Base-by-base conservation (phyloP, 352 stramenopile species). In the Phytophthora niederhauseri region DNA sequence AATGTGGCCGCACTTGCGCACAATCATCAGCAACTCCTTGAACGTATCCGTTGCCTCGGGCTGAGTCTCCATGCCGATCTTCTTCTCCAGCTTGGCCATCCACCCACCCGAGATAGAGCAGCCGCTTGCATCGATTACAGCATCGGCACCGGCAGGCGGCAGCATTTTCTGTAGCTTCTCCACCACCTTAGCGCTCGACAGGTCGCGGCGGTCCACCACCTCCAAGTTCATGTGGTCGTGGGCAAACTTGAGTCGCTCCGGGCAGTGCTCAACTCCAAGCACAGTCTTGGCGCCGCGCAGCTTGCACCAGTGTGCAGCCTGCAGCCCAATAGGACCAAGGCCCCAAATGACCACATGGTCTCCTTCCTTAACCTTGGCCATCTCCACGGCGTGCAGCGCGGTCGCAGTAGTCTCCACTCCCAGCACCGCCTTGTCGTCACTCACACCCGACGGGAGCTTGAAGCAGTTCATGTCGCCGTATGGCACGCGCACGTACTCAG, bases 401-500 rank as follows among this genome's bases (percentile, higher is more conserved):
- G 82, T 83, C 1, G 66, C 65, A 6, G 80, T 78, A 4, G 84
- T 93, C 69, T 93, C 84, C 19, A 76, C 75, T 48, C 82, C 82
- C 3, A 93, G 54, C 24, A 95, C n/a, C 0, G 84, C 87, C 50
- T 93, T 89, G 20, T 93, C 82, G 28, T 91, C 81, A 11, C 70
- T 65, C 12, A 93, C 61, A 31, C 72, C 66, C 15, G 76, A 76
- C 6, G 85, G 85, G 14, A 93, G 41, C 69, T 84, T 83, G 62
- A 83, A 84, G 65, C 84, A 91, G 73, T 92, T 95, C 22, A 80
- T 54, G 30, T 95, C 87, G 4, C 67, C 87, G 48, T 87, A 91
- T 3, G 87, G 87, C 64, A 95, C 87, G 22, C 86, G 82, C 14
- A 93, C 82, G 50, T 78, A 93, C 77, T 95, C 82, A 7, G 87